These are phyloP conservation scores for Alternaria angustiovoidea DNA, from an alignment of 2,329 filamentous ascomycete genomes.

Conservation along the genomic window DNA sequence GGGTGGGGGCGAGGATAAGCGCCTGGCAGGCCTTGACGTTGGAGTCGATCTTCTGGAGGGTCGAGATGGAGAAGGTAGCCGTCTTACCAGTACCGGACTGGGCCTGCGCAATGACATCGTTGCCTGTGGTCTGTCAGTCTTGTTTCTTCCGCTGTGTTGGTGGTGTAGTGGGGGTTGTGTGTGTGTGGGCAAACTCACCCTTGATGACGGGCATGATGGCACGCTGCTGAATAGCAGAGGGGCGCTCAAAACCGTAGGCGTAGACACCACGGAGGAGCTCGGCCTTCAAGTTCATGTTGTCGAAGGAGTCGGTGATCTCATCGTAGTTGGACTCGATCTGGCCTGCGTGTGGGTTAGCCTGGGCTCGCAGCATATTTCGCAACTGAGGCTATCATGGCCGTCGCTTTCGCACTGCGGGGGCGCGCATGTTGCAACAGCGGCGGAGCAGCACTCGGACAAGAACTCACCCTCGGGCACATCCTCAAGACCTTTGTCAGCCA, in stretches of 20 bases:
- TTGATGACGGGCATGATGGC: slow-evolving; percentile 99
- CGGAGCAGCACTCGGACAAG: slow-evolving; percentile 1
- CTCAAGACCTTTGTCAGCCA: slow-evolving; percentile 99
- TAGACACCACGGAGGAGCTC: slow-evolving; percentile 99
- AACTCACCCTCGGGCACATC: slow-evolving; percentile 93
- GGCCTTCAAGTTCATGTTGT: slow-evolving; percentile 95
- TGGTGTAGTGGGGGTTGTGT: background rate
- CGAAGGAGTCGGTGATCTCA: slow-evolving; percentile 99
- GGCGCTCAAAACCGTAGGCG: slow-evolving; percentile 99
- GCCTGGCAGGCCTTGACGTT: slow-evolving; percentile 97
- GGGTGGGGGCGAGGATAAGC: slow-evolving; percentile 95
- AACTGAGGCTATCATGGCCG: slow-evolving; percentile 10
- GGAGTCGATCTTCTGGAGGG: slow-evolving; percentile 98
- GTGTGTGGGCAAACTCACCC: slow-evolving; percentile 66
- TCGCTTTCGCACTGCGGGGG: slow-evolving; percentile 23
- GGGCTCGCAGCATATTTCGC: slow-evolving; percentile 7
- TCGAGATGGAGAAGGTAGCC: slow-evolving; percentile 98
- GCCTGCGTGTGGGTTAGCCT: slow-evolving; percentile 63
- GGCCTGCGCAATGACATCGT: slow-evolving; percentile 99
- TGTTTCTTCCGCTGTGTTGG: slow-evolving; percentile 5
- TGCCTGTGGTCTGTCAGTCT: slow-evolving; percentile 61
- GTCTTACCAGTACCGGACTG: slow-evolving; percentile 99
- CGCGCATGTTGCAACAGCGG: slow-evolving; percentile 12
- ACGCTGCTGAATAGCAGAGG: slow-evolving; percentile 99
- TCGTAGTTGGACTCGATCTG: slow-evolving; percentile 99